Base-by-base conservation (phyloP, 345 rosid species). In the Lepidium sativum region DNA sequence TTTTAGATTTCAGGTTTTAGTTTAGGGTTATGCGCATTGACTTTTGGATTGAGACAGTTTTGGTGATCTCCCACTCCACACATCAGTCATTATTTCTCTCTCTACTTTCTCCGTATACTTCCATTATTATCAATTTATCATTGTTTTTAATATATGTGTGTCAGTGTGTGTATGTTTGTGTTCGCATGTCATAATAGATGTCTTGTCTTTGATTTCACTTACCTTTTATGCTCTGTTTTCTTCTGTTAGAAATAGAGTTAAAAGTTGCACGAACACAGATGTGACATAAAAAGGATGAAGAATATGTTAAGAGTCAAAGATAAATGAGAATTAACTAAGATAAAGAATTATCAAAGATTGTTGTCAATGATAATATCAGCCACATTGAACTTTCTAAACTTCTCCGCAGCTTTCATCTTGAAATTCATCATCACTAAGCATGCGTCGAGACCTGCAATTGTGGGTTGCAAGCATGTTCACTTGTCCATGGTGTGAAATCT, bases 401-500 rank as follows among this genome's bases (percentile, higher is more conserved):
- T 84, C 39, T 79, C 84, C 17, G 49, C 50, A 13, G 54, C 71
- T 8, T 58, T 75, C 82, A 0, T 79, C 80, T 9, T 79, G 82
- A 35, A 68, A 47, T 6, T 47, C 92, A 9, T 72, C 81, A 8
- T 45, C 73, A 6, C 45, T 72, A 11, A 71, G 71, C 37, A 81
- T 21, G 52, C 95, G 82, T 74, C 70, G 78, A 43, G 91, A 77
- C 43, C 54, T 77, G 83, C 95, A 86, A 68, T 77, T 76, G 3
- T 70, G 65, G 55, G 91, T 77, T 25, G 96, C 86, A 20, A 92
- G 96, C 81, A 92, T 89, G 79, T 81, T 85, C 34, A 84, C 98
- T 79, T 82, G 94, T 48, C 92, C 88, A 56, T 67, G 90, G 71
- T 82, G 96, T 67, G 96, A 89, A 37, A 89, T 92, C 70, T 88